Conservation (phyloP, 345 rosid genomes). For the Linum tenue region DNA sequence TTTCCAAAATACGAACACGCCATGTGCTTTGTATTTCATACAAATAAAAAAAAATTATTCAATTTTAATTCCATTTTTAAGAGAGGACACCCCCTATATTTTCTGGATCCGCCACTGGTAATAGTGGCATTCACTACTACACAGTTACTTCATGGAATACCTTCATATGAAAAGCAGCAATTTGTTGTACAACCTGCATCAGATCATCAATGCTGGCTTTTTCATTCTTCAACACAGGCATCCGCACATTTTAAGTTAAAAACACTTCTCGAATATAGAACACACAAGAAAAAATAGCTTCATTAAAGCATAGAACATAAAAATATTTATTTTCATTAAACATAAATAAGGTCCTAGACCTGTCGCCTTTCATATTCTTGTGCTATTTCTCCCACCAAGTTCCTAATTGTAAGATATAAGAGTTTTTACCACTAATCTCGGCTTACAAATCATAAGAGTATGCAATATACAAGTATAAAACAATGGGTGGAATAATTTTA, state of each 20-base stretch:
- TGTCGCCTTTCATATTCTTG: conserved; percentile 64
- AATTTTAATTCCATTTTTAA: no score
- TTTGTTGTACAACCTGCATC: conserved; percentile 74
- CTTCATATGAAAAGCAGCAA: conserved; percentile 96
- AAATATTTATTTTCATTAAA: neutral
- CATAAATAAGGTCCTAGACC: conserved; percentile 33
- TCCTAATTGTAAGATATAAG: conserved; percentile 32
- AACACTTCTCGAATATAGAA: conserved; percentile 6
- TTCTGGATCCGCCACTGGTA: no score
- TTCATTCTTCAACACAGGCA: conserved; percentile 36
- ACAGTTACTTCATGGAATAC: conserved; percentile 15
- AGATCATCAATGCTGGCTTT: conserved; percentile 55
- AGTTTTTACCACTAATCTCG: neutral
- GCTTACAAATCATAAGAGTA: neutral
- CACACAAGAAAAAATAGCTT: neutral
- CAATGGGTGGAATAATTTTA: neutral
- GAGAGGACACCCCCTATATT: no score
- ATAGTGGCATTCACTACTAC: neutral
- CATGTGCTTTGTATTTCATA: no score
- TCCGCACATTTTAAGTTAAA: neutral
- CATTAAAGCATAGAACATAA: neutral
- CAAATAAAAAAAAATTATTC: no score
- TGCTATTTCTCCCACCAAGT: conserved; percentile 83
- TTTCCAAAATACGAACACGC: no score
- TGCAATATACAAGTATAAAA: neutral